Base-by-base conservation (phyloP, 768 basidiomycete genomes). In the Russula lepida region DNA sequence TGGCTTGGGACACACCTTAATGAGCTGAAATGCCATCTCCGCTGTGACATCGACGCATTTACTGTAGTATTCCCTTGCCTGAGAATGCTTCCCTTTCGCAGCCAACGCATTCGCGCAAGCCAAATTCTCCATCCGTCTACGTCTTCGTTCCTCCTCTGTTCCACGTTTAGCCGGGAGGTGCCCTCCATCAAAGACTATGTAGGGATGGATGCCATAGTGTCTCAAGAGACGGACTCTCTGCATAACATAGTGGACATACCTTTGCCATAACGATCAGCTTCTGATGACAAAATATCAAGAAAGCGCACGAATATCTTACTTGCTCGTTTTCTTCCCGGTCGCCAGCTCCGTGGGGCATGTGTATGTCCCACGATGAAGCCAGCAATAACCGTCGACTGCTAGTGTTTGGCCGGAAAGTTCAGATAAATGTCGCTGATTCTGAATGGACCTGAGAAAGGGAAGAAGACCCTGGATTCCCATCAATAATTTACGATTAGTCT, bases 201-300 rank as follows among this genome's bases (percentile, higher is more conserved):
- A 93, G 1, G 97, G 95, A 54, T 81, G 80, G 61, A 98, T 89
- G 25, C 84, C 83, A 71, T 92, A 80, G 73, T 98, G 85, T 63
- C 84, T 82, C 54, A 99, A 74, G 56, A 98, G 81, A 30, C 93
- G 83, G 47, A 98, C 85, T 33, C 89, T 84, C 66, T 92, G 85
- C 93, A 98, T 95, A 41, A 88, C 88, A 74, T 95, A 99, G 71
- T 95, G 87, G 61, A 98, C 92, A 78, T 97, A 98, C 76, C 95
- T 95, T 66, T 9, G 4, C 13, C 30, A 46, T 37, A 46, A 54
- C 12, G 11, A 27, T 25, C 43, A 52, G 37, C 28, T 6, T 43
- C 54, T 30, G 30, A 53, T 41, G 37, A 43, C 56, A 23, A 32
- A 39, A 2, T 30, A 7, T 37, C 35, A 48, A 27, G 37, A 52